phyloP scores from a whole-genome alignment of 352 stramenopile genomes.

The Globisporangium barbulae region DNA sequence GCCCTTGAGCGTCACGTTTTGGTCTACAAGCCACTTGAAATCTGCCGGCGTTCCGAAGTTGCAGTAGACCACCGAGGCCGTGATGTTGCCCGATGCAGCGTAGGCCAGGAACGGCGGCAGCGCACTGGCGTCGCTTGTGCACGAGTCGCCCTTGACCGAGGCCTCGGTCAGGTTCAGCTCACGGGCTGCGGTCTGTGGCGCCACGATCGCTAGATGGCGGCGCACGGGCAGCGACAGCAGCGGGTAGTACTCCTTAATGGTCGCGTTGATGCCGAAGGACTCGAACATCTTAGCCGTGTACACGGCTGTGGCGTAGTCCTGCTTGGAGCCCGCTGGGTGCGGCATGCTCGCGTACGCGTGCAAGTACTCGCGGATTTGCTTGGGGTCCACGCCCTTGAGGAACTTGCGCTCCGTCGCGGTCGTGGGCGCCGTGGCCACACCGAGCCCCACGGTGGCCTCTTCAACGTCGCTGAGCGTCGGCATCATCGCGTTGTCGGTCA shows the following conservation, averaged over 20 bases:
- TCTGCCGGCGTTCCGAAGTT: constrained; percentile 83
- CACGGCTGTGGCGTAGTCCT: constrained; percentile 28
- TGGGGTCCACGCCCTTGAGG: constrained; percentile 25
- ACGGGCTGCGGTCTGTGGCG: constrained; percentile 18
- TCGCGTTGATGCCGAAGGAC: constrained; percentile 34
- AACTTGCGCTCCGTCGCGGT: constrained; percentile 15
- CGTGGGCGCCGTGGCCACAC: neutral
- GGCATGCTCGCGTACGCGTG: constrained; percentile 11
- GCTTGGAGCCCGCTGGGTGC: constrained; percentile 17
- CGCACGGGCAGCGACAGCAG: constrained; percentile 66
- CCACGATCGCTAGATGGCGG: constrained; percentile 42
- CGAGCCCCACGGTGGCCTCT: neutral
- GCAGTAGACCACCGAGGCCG: constrained; percentile 72
- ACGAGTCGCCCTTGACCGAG: constrained; percentile 54
- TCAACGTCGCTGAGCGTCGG: neutral
- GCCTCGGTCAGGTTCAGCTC: constrained; percentile 64
- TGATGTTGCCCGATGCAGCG: constrained; percentile 68
- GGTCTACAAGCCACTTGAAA: constrained; percentile 69
- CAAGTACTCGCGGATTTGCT: constrained; percentile 13
- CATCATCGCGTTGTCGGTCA: neutral
- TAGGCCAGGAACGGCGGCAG: constrained; percentile 84
- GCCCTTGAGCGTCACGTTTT: constrained; percentile 67
- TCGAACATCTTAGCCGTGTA: constrained; percentile 34
- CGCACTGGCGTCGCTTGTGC: constrained; percentile 45
- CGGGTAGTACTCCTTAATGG: constrained; percentile 33